Base-by-base conservation (phyloP, 768 basidiomycete species). In the Serendipita sp. region DNA sequence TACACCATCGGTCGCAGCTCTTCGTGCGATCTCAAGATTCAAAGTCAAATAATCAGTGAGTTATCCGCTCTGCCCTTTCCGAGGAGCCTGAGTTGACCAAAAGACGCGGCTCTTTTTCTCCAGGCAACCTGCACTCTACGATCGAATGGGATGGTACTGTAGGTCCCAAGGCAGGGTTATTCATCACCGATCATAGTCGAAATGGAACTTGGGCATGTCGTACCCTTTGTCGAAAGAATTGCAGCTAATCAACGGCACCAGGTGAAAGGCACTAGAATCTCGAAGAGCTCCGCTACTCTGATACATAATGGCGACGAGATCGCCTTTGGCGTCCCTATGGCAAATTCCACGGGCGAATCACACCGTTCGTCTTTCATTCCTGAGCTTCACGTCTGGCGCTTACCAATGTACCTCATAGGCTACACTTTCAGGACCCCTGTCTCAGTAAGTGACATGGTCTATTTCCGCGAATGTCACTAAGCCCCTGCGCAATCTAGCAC, bases 301-400 rank as follows among this genome's bases (percentile, higher is more conserved):
- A 74, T 94, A 56, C 78, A 77, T 13, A 83, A 89, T 64, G 92
- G 93, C 4, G 88, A 89, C 69, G 90, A 93, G 72, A 80, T 98
- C 67, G 84, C 88, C 5, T 87, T 98, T 66, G 94, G 94, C 5
- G 13, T 74, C 71, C 13, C 68, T 70, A 79, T 68, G 71, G 70
- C 51, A 73, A 74, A 58, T 78, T 67, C 31, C 75, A 43, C 71
- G 70, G 50, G 74, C 26, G 88, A 90, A 67, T 90, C 91, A 69
- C 90, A 86, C 69, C 83, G 89, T 87, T 63, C 65, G 85, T 78
- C 16, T 60, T 62, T 28, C 24, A 14, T 26, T 44, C n/a, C 11
- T 24, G 45, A n/a, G 41, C 61, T n/a, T 26, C 11, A 30, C 31
- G 7, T 61, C 20, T 26, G 26, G 22, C 20, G 48, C 11, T 41